Percentiles rank a stretch among this genome's conserved stretches.
Evolutionary conservation across 345 rosid genomes (phyloP).

Genomic region (Linum tenue): DNA sequence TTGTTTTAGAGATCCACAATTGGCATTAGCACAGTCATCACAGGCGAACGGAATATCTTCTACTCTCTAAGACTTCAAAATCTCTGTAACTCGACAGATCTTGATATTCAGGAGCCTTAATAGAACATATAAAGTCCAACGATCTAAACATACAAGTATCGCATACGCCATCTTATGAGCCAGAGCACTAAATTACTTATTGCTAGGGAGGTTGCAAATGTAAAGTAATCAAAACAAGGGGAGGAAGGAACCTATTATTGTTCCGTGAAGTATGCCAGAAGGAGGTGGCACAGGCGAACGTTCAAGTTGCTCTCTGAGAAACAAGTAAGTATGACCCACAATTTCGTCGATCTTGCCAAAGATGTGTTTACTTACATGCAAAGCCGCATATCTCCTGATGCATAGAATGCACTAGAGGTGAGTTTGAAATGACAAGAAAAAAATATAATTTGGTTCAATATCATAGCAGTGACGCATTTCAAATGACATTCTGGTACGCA

Average conservation of each 20-base stretch:
- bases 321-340: conserved; percentile 72
- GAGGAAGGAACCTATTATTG: conserved; percentile 51
- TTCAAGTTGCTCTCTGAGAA: conserved; percentile 81
- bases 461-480: not conserved
- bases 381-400: conserved; percentile 68
- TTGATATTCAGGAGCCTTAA: too few species aligned
- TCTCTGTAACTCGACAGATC: too few species aligned
- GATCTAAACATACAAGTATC: not conserved
- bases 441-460: too few species aligned
- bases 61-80: too few species aligned
- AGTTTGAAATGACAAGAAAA: not conserved
- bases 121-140: not conserved
- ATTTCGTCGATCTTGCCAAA: conserved; percentile 63
- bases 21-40: too few species aligned
- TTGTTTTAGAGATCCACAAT: too few species aligned
- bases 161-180: not conserved
- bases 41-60: too few species aligned
- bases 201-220: not conserved
- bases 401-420: conserved; percentile 13
- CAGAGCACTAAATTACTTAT: not conserved
- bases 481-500: too few species aligned
- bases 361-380: conserved; percentile 50
- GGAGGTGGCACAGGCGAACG: conserved; percentile 43
- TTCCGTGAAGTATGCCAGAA: conserved; percentile 71
- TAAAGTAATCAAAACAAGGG: not conserved